These are phyloP conservation scores for Exidia glandulosa DNA, from an alignment of 768 basidiomycete genomes.

Conservation along the genomic window DNA sequence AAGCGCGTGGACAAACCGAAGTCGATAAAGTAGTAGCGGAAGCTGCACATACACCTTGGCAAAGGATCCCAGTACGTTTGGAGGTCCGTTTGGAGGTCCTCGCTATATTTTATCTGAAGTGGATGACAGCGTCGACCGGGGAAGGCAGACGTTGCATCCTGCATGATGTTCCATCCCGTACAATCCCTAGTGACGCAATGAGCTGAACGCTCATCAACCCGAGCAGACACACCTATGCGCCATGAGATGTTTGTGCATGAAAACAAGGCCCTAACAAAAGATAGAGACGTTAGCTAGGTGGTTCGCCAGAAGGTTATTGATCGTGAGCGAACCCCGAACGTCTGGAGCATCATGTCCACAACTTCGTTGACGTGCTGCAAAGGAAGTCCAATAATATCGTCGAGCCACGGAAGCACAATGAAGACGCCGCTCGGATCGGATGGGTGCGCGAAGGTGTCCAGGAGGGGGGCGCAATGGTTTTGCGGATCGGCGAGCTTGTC, in stretches of 20 bases:
- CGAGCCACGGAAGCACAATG: neutral
- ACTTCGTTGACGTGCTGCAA: neutral
- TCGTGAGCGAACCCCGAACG: neutral
- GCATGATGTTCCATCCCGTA: neutral
- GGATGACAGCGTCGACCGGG: neutral
- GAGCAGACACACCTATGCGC: neutral
- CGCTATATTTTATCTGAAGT: neutral
- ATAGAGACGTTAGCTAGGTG: no score
- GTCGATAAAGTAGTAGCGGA: neutral
- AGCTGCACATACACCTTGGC: neutral
- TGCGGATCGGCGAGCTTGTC: neutral
- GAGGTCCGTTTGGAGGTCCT: neutral
- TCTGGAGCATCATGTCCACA: neutral
- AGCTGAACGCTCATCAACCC: no score
- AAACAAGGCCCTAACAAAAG: neutral
- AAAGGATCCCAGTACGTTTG: neutral
- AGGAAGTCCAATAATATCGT: neutral
- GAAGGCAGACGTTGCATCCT: neutral
- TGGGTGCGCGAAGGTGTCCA: neutral
- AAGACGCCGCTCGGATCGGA: neutral
- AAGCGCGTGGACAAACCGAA: neutral
- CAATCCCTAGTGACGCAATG: neutral
- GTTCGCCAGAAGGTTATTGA: no score
- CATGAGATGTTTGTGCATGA: neutral
- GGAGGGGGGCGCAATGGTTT: neutral